Evolutionary conservation across 2,329 filamentous ascomycete species (phyloP).

Genomic region (Colletotrichum sublineola): DNA sequence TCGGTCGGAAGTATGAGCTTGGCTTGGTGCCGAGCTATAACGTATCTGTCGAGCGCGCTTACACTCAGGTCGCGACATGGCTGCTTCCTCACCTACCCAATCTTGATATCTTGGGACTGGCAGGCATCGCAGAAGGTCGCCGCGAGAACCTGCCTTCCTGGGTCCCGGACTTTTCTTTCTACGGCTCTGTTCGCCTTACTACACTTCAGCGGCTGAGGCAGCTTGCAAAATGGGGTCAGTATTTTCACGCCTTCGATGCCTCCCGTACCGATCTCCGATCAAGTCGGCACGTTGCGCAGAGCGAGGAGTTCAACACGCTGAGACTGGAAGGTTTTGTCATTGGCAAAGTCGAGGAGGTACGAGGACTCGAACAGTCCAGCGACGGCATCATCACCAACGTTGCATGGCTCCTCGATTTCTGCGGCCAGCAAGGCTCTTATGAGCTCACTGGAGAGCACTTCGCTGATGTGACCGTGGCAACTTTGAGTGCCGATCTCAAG

Average conservation of each 20-base stretch:
- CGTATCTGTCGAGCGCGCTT: constrained; percentile 9
- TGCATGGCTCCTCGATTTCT: constrained; percentile 18
- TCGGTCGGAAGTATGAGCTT: constrained; percentile 6
- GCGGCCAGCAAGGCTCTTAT: not conserved
- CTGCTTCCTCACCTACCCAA: constrained; percentile 24
- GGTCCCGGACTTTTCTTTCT: constrained; percentile 28
- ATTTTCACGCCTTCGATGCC: constrained; percentile 7
- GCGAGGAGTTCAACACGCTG: not conserved
- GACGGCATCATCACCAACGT: constrained; percentile 12
- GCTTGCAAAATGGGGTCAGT: not conserved
- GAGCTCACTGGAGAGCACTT: not conserved
- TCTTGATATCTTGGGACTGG: constrained; percentile 24
- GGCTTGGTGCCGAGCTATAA: constrained; percentile 8
- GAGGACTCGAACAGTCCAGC: not conserved
- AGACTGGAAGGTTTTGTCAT: not conserved
- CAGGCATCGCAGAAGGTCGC: constrained; percentile 10
- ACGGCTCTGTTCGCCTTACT: not conserved
- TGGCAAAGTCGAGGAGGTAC: not conserved
- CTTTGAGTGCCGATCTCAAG: constrained; percentile 15
- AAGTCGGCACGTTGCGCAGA: not conserved
- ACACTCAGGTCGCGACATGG: constrained; percentile 17
- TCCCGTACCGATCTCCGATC: not conserved
- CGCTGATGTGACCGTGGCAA: constrained; percentile 3
- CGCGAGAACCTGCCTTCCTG: constrained; percentile 20
- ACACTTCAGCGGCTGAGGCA: constrained; percentile 25